Percentiles rank a stretch among this genome's conserved stretches.
Evolutionary conservation across 1,284 basidiomycete species (phyloP).

Genomic region (Apiotrichum siamense): DNA sequence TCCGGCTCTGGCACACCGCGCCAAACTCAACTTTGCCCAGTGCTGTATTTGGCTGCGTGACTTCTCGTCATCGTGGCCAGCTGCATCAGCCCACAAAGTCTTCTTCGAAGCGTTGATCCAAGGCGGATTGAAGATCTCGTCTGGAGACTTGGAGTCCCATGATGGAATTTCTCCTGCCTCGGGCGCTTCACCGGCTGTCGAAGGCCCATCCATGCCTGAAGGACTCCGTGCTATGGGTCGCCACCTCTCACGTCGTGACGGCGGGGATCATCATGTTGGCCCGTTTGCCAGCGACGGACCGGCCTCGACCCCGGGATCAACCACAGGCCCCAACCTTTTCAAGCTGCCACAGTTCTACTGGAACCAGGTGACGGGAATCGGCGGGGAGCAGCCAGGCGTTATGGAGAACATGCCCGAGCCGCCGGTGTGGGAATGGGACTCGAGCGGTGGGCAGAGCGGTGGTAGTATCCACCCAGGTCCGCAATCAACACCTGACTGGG

Average conservation of each 20-base stretch:
- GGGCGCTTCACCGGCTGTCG: not conserved
- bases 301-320: not conserved
- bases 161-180: not conserved
- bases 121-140: conserved; percentile 27
- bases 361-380: conserved; percentile 25
- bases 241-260: conserved; percentile 6
- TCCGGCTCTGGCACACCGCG: conserved; percentile 19
- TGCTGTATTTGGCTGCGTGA: conserved; percentile 43
- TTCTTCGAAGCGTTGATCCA: conserved; percentile 44
- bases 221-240: conserved; percentile 21
- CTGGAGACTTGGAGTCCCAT: conserved; percentile 5
- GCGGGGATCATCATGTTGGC: too few relatives aligned
- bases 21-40: conserved; percentile 38
- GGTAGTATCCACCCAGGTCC: too few relatives aligned
- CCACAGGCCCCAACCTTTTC: conserved; percentile 17
- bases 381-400: not conserved
- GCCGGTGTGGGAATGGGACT: conserved; percentile 9
- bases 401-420: not conserved
- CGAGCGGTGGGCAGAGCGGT: too few relatives aligned
- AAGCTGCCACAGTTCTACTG: conserved; percentile 37
- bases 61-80: conserved; percentile 37
- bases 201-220: conserved; percentile 9
- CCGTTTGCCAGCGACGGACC: not conserved
- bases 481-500: too few relatives aligned
- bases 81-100: conserved; percentile 38